Evolutionary conservation across 2,329 filamentous ascomycete genomes (phyloP), one percentile per base, ranked within the genome.

Genomic region (Cadophora gregata): DNA sequence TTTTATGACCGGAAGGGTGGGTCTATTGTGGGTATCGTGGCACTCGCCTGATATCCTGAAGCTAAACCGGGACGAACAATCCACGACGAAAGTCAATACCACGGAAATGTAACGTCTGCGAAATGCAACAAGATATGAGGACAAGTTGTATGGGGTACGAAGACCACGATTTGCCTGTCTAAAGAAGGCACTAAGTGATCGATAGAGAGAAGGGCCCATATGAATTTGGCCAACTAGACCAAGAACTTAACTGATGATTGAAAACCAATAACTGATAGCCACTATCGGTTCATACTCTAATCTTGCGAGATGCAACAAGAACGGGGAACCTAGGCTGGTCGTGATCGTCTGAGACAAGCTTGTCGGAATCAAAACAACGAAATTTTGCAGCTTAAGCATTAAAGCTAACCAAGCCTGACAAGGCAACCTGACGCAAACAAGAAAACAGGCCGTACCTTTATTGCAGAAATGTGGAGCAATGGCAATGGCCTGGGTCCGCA

Each of bases 231-330:
- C 9, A 21, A 47, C 42, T 47, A 21, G 19, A 21, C 19, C 42
- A 47, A 21, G 10, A 1, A 5, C 6, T 8, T 47, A 6, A 5
- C 42, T 47, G 19, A 47, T 47, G 14, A n/a, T 12, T 21, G 42
- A 47, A n/a, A 5, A 47, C n/a, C 42, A n/a, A 47, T 21, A n/a
- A 19, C 42, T 21, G 42, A n/a, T n/a, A 47, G 42, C 42, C 42
- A 47, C 9, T 47, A 7, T n/a, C 19, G 42, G 14, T 21, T 47
- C 42, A 47, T 21, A 14, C 25, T 53, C 50, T 27, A 29, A 53
- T 31, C 14, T 31, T 62, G 60, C 31, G 33, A 55, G 21, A 62
- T 53, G 48, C 60, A 62, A 55, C 31, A 62, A 9, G 29, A 3
- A 31, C 1, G 45, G 45, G 16, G 2, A 31, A 8, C n/a, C 16